A percentile compares a stretch with the other conserved stretches of the same genome.
Evolutionary conservation across 768 basidiomycete genomes (phyloP).

Genomic region (Pholiota molesta): DNA sequence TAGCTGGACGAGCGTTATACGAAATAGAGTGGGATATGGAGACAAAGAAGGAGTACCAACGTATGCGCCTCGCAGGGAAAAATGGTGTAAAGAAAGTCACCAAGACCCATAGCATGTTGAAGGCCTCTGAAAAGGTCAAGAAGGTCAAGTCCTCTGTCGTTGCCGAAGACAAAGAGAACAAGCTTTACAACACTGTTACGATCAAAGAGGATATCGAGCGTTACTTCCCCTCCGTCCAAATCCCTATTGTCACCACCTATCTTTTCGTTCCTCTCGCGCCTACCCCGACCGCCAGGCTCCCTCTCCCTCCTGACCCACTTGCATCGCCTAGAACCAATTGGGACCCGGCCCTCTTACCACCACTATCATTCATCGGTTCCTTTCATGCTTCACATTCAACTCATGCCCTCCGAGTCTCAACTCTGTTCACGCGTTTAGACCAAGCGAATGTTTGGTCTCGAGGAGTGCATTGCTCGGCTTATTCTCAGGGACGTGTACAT

Average conservation of each 20-base stretch:
- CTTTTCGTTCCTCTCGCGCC: constrained; percentile 81
- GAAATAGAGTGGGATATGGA: constrained; percentile 74
- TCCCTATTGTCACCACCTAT: constrained; percentile 55
- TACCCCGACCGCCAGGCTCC: constrained; percentile 67
- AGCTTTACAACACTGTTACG: background rate
- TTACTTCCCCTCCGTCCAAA: constrained; percentile 55
- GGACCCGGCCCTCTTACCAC: constrained; percentile 39
- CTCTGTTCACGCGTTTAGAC: constrained; percentile 74
- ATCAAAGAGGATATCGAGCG: constrained; percentile 48
- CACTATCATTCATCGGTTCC: constrained; percentile 51
- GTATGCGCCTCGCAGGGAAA: constrained; percentile 15
- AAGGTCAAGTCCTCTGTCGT: background rate
- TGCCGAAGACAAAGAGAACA: constrained; percentile 15
- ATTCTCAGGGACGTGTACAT: constrained; percentile 44
- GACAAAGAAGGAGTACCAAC: constrained; percentile 43
- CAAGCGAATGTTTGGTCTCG: constrained; percentile 67
- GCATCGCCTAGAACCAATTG: constrained; percentile 12
- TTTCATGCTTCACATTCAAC: constrained; percentile 55
- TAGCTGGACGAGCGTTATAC: constrained; percentile 73
- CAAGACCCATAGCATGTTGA: constrained; percentile 37
- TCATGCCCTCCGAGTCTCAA: constrained; percentile 66
- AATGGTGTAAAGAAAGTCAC: constrained; percentile 26
- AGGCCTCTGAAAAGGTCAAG: constrained; percentile 23
- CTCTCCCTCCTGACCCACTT: constrained; percentile 43
- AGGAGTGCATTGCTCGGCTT: constrained; percentile 62